Conservation (phyloP, 2,329 filamentous ascomycete species). For the Talaromyces sp. region DNA sequence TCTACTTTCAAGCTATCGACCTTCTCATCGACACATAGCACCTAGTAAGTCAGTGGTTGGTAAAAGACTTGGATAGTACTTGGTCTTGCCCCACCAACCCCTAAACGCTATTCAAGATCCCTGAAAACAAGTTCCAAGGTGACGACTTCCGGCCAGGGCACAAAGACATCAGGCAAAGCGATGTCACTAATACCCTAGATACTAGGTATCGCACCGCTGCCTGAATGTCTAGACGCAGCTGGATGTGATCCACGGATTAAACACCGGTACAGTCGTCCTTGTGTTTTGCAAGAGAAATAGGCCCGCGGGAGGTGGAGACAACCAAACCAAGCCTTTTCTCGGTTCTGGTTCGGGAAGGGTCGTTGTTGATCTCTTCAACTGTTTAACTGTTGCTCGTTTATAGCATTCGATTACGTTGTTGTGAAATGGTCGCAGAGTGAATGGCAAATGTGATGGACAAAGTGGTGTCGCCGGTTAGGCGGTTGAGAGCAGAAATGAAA, state of each 20-base stretch:
- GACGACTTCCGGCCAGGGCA: background rate
- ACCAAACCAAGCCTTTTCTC: slow-evolving; percentile 14
- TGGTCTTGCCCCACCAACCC: slow-evolving; percentile 14
- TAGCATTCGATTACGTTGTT: background rate
- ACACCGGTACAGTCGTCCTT: background rate
- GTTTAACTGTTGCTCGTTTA: background rate
- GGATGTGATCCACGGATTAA: background rate
- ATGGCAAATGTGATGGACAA: background rate
- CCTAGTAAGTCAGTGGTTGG: background rate
- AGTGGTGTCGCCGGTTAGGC: background rate
- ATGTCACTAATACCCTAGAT: background rate
- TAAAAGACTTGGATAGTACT: background rate
- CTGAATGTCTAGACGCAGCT: background rate
- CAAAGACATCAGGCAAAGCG: background rate
- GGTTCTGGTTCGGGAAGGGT: slow-evolving; percentile 13
- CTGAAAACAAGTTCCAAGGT: background rate
- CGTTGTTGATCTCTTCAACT: background rate
- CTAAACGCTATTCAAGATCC: slow-evolving; percentile 4
- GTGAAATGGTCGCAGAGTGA: background rate
- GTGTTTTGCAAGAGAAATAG: background rate
- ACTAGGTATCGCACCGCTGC: background rate
- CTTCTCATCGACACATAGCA: slow-evolving; percentile 15
- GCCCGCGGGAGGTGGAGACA: slow-evolving; percentile 18
- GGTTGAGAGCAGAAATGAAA: background rate
- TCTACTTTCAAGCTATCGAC: background rate